These are phyloP conservation scores for Solanum chaucha DNA, from an alignment of 257 asterid genomes.

Conservation along the genomic window DNA sequence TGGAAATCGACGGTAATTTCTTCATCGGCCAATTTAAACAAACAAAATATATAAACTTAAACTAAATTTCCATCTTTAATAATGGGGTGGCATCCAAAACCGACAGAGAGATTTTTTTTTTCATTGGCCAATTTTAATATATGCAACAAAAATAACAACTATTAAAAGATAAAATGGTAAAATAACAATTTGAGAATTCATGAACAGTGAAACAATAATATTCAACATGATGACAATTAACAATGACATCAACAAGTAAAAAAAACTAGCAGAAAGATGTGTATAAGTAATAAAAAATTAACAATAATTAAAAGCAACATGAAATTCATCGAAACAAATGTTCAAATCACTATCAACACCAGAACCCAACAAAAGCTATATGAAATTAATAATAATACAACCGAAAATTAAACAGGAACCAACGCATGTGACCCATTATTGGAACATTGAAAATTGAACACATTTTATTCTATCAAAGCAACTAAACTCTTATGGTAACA, in stretches of 20 bases:
- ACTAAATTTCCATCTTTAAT: background rate
- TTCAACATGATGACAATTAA: background rate
- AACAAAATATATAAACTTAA: too few relatives aligned
- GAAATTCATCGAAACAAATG: background rate
- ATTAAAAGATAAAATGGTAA: too few relatives aligned
- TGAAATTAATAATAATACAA: too few relatives aligned
- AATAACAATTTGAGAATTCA: background rate
- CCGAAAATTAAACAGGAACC: too few relatives aligned
- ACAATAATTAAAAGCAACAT: background rate
- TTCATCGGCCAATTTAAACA: background rate
- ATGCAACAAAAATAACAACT: background rate
- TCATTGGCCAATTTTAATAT: background rate
- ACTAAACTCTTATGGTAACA: too few relatives aligned
- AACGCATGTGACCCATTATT: too few relatives aligned
- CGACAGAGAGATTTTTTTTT: background rate
- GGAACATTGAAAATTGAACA: too few relatives aligned
- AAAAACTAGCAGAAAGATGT: background rate
- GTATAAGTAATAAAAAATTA: background rate
- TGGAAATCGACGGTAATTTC: background rate
- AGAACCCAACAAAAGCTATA: too few relatives aligned
- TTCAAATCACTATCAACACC: background rate
- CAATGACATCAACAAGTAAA: background rate
- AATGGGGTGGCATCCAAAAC: background rate
- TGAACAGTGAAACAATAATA: background rate
- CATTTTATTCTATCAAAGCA: too few relatives aligned